Evolutionary conservation across 352 stramenopile genomes (phyloP), one percentile per base, ranked within the genome.

Genomic region (Globisporangium spinosum): DNA sequence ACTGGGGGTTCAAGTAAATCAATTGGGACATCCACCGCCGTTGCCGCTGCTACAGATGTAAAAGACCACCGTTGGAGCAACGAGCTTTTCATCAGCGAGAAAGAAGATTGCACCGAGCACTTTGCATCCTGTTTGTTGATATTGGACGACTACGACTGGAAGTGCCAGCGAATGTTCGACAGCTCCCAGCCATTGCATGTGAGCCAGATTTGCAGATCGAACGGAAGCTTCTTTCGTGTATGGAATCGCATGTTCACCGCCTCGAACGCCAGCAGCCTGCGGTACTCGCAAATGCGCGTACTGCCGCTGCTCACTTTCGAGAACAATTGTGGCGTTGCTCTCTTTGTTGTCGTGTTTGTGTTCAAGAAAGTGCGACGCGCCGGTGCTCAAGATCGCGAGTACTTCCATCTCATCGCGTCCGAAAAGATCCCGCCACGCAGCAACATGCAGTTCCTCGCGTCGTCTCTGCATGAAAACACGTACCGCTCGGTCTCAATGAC

Each of bases 21-120:
- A 0, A 8, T 15, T n/a, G n/a, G n/a, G 32, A 34, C n/a, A 10
- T 3, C 17, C 29, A 12, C 49, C 3, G 55, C 27, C 7, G 67
- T 20, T 9, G 63, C 58, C 9, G 66, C 23, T 17, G 59, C 58
- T 13, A 55, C 66, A n/a, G 51, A 51, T 49, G 62, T 73, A 4
- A 80, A 75, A 61, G 76, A 86, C 1, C 78, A 94, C 55, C 84
- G 85, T n/a, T 93, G 87, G 85, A 95, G 87, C 63, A 91, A 93
- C 55, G 85, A 92, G 15, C 53, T 94, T 17, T 80, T 94, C 43
- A 84, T 95, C 62, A 87, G 78, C 25, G 80, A 90, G 10, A 87
- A 82, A 45, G 80, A 91, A 63, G 77, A 83, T 13, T 80, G 64
- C n/a, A 76, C 69, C 2, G 74, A 91, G n/a, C 77, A 78, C 32